Evolutionary conservation across 2,329 filamentous ascomycete species (phyloP), one percentile per base, ranked within the genome.

Genomic region (Aphanoascus verrucosus): DNA sequence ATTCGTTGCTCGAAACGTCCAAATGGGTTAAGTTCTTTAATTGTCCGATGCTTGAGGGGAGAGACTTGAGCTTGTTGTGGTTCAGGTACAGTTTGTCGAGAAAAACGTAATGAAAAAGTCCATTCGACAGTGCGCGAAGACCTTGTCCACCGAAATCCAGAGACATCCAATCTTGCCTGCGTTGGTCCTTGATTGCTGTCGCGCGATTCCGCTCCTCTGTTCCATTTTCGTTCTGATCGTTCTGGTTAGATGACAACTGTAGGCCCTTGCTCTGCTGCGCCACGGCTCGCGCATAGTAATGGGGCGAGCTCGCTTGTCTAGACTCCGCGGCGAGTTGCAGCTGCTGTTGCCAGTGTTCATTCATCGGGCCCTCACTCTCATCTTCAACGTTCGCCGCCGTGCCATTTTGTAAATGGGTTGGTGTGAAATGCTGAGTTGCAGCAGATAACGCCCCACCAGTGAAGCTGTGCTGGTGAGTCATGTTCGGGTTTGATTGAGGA

Each of bases 101-200:
- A 68, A 98, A 97, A 43, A 79, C 79, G 70, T 97, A 98, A 60
- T 80, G 77, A 73, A 97, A 97, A 32, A 98, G 76, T 43, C 85
- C 81, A 7, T 80, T 74, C 0, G 89, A 83, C 32, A 98, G 76
- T 55, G 88, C 86, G 60, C 89, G 85, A 47, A 98, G 75, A 17
- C 91, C 91, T 72, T 97, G 93, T n/a, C 93, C 93, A 62, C 90
- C 93, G 67, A 97, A 84, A 69, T 98, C 93, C 62, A 98, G 77
- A 59, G 90, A 89, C 67, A 88, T 82, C 93, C 93, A 97, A 63
- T 90, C 85, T 68, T 95, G 86, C 59, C 84, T 76, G 66, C 72
- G 61, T 23, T 63, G 65, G 41, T 68, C 61, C 62, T 83, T 82
- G 58, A 79, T 76, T 55, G 79, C 76, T 63, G 80, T 79, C 56